A percentile compares a stretch with the other conserved stretches of the same genome.
Conservation (phyloP, 768 basidiomycete genomes). For the Hortiboletus campestris region DNA sequence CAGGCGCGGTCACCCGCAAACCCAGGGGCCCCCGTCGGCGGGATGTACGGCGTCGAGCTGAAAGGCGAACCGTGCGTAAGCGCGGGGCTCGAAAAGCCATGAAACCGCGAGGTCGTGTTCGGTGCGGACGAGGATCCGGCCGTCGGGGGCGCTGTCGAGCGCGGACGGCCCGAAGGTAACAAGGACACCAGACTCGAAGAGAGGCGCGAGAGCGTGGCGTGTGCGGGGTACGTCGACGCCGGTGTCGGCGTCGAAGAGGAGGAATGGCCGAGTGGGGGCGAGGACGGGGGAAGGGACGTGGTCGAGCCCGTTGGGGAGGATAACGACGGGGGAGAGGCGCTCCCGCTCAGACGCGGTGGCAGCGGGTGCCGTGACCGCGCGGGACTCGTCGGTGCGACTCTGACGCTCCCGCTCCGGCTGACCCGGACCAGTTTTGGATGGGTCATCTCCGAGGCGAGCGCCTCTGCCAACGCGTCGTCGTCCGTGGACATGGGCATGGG, state of each 20-base stretch:
- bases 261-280: not conserved
- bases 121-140: slow-evolving; percentile 13
- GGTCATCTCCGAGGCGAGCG: slow-evolving; percentile 32
- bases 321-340: slow-evolving; percentile 24
- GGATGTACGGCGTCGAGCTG: slow-evolving; percentile 41
- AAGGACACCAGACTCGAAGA: slow-evolving; percentile 55
- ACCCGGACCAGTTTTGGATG: slow-evolving; percentile 8
- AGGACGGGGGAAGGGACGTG: slow-evolving; percentile 8
- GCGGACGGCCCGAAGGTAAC: slow-evolving; percentile 29
- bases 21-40: slow-evolving; percentile 72
- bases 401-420: slow-evolving; percentile 10
- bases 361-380: slow-evolving; percentile 17
- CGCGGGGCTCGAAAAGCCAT: slow-evolving; percentile 10
- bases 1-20: slow-evolving; percentile 63
- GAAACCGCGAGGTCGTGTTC: slow-evolving; percentile 9
- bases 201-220: slow-evolving; percentile 43
- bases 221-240: slow-evolving; percentile 11
- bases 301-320: slow-evolving; percentile 19
- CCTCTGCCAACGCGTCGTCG: slow-evolving; percentile 37
- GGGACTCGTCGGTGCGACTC: slow-evolving; percentile 4
- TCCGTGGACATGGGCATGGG: slow-evolving; percentile 34
- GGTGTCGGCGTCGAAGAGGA: not conserved
- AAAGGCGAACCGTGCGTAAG: slow-evolving; percentile 54
- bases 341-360: slow-evolving; percentile 22
- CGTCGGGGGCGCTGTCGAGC: slow-evolving; percentile 4